Percentiles rank a stretch among this genome's conserved stretches.
Conservation (phyloP, 2,329 filamentous ascomycete species). For the Beauveria sp. region DNA sequence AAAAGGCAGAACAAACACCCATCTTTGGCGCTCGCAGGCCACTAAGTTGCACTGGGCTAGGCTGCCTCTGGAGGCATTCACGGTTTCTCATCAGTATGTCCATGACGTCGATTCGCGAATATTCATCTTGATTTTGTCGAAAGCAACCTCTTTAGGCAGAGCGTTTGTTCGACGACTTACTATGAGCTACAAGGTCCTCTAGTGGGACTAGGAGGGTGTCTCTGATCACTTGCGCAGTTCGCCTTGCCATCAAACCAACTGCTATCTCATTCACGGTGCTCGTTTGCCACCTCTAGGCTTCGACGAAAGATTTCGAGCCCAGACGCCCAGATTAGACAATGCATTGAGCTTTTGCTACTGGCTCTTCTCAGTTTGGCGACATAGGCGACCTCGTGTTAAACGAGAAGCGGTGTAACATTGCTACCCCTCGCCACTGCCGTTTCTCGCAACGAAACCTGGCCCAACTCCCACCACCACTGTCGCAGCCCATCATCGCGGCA, state of each 20-base stretch:
- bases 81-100: slow-evolving; percentile 2
- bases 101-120: background rate
- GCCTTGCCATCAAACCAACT: background rate
- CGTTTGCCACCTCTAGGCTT: background rate
- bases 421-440: background rate
- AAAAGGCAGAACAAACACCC: background rate
- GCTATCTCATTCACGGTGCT: slow-evolving; percentile 1
- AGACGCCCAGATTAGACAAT: background rate
- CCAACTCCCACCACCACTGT: background rate
- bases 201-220: background rate
- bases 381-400: background rate
- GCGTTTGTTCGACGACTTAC: background rate
- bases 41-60: background rate
- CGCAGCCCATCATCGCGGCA: background rate
- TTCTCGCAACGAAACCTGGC: background rate
- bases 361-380: background rate
- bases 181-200: too few relatives aligned
- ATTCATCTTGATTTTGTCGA: background rate
- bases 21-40: background rate
- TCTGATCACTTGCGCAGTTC: background rate
- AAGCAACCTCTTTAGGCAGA: background rate
- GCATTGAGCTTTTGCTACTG: background rate
- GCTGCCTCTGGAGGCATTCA: background rate
- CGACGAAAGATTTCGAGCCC: background rate
- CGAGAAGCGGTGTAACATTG: background rate